Conservation (phyloP, 352 stramenopile genomes). For the Globisporangium radiosum region DNA sequence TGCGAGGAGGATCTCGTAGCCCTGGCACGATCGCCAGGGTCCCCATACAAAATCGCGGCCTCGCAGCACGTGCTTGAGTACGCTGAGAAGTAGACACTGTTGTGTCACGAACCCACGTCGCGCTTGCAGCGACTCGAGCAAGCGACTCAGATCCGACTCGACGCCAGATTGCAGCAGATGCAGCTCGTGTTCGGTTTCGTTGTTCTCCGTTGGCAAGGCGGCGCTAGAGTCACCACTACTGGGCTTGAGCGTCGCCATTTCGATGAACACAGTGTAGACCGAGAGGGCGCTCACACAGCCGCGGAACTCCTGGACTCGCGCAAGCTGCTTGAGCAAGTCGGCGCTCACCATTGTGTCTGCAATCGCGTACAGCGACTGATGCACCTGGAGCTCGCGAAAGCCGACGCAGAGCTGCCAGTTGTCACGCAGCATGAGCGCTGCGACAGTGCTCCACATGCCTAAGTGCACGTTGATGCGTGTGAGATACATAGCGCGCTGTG, state of each 20-base stretch:
- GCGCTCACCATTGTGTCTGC: constrained; percentile 26
- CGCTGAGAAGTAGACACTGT: constrained; percentile 33
- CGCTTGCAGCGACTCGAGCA: constrained; percentile 46
- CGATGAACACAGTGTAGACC: constrained; percentile 36
- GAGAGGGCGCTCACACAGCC: constrained; percentile 13
- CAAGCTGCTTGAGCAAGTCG: constrained; percentile 19
- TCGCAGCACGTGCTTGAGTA: constrained; percentile 42
- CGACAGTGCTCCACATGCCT: constrained; percentile 30
- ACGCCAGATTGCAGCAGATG: constrained; percentile 36
- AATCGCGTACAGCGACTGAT: constrained; percentile 54
- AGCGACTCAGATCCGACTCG: constrained; percentile 46
- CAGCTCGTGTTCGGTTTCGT: constrained; percentile 8
- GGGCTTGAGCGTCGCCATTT: constrained; percentile 19
- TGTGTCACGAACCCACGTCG: constrained; percentile 23
- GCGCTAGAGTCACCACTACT: neutral
- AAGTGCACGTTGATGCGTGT: constrained; percentile 28
- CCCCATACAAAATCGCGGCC: constrained; percentile 29
- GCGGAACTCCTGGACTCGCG: constrained; percentile 10
- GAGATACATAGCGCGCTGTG: constrained; percentile 15
- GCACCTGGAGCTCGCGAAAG: constrained; percentile 50
- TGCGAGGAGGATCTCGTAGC: constrained; percentile 51
- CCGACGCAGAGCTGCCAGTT: constrained; percentile 33
- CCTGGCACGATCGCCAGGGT: constrained; percentile 46
- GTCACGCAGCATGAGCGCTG: constrained; percentile 45
- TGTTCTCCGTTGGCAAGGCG: neutral